phyloP scores from a whole-genome alignment of 2,329 filamentous ascomycete species.

The Fusarium cicatricum region DNA sequence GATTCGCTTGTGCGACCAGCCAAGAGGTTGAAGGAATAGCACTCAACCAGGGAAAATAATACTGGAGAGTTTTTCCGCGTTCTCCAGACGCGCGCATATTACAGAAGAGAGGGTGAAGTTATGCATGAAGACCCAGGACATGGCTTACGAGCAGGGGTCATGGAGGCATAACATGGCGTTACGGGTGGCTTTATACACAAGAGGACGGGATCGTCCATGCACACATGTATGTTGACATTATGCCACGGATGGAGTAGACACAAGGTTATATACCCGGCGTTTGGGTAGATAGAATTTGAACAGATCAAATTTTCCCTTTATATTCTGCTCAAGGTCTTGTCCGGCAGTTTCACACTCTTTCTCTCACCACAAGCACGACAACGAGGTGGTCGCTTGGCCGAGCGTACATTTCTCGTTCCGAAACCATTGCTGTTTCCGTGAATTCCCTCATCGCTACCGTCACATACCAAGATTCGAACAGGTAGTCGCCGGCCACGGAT shows the following conservation, averaged over 20 bases:
- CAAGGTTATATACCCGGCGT: conserved; percentile 31
- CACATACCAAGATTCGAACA: too few species aligned
- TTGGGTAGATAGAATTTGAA: conserved; percentile 3
- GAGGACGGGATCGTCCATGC: too few species aligned
- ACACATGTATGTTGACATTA: background rate
- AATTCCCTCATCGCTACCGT: background rate
- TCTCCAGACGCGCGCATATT: too few species aligned
- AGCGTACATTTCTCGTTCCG: background rate
- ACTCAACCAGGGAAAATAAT: background rate
- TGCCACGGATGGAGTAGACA: background rate
- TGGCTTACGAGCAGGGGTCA: background rate
- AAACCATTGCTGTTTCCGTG: too few species aligned
- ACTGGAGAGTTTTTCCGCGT: too few species aligned
- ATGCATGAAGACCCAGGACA: too few species aligned
- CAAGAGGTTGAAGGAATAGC: conserved; percentile 68
- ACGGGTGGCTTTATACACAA: conserved; percentile 2
- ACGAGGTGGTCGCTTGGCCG: background rate
- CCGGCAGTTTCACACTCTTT: background rate
- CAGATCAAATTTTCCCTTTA: background rate
- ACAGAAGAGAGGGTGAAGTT: too few species aligned
- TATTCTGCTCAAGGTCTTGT: background rate
- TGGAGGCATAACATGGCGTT: conserved; percentile 29
- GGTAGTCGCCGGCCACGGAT: too few species aligned
- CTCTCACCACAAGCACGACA: background rate
- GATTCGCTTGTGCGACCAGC: conserved; percentile 72